Evolutionary conservation across 108 stramenopile genomes (phyloP), one percentile per base, ranked within the genome.

Genomic region (Parietichytrium sp.): DNA sequence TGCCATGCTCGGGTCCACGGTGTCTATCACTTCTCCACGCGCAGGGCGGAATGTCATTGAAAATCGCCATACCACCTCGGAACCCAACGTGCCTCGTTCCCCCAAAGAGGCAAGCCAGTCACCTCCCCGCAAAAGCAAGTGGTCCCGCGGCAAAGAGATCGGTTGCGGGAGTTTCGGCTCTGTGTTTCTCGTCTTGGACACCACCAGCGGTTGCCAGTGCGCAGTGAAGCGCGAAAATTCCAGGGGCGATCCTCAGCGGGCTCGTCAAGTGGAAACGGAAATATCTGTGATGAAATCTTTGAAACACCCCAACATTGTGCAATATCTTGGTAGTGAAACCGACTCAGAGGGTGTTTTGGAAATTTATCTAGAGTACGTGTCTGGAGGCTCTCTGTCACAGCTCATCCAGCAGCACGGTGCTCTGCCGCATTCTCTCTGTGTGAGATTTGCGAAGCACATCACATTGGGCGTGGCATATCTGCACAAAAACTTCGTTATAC

Each of bases 401-500:
- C 13, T 7, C 10, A 45, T 45, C 20, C 1, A 72, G 0, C 10
- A 7, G 13, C 42, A 45, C 45, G 61, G 61, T 42, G 38, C 61
- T 23, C 10, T 1, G 10, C 18, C 10, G 10, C 10, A 6, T 33
- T 18, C 0, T 10, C 3, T 45, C 33, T n/a, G 36, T 33, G 13
- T n/a, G 61, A 33, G 61, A 45, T 38, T 45, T 25, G 2, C 61
- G 6, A 6, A 23, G 20, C 33, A 72, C 20, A 72, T 72, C 81
- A 18, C 86, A 29, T 55, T 87, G 33, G 42, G 51, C 2, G 26
- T 90, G 26, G 48, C 27, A 31, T 87, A 83, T 45, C 48, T 90
- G 8, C 89, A 90, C 79, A 31, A 31, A 27, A 83, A 84, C 10
- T 53, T 77, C 25, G 51, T 90, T 26, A 20, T 90, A 36, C 89